Conservation (phyloP, 306 rosid genomes). For the Mucuna pruriens region DNA sequence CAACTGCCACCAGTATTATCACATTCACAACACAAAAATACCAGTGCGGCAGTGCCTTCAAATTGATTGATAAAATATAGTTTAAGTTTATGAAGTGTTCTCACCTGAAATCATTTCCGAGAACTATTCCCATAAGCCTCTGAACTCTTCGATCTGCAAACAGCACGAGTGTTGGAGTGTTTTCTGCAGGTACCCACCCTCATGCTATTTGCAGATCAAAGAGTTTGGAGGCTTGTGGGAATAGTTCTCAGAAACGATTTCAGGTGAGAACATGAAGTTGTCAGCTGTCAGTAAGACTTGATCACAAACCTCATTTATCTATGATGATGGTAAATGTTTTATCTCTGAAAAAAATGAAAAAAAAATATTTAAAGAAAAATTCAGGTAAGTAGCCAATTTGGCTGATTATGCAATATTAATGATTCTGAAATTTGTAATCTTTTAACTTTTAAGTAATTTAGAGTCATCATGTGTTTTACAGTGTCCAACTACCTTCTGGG, state of each 20-base stretch:
- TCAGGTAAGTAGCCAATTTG: slow-evolving; percentile 1
- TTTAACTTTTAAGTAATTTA: slow-evolving; percentile 25
- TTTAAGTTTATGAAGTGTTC: slow-evolving; percentile 16
- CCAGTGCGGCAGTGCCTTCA: slow-evolving; percentile 6
- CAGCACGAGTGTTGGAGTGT: too few species aligned
- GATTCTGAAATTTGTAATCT: neutral
- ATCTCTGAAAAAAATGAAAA: neutral
- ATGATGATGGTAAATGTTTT: slow-evolving; percentile 1
- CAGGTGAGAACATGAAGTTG: too few species aligned
- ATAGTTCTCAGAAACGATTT: too few species aligned
- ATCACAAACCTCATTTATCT: neutral
- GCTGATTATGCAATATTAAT: neutral
- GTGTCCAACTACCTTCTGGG: slow-evolving; percentile 73
- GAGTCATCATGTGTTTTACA: slow-evolving; percentile 50
- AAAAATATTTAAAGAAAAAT: slow-evolving; percentile 6
- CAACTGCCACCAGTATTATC: neutral
- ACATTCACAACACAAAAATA: neutral
- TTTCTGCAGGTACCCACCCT: too few species aligned
- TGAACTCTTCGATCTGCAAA: too few species aligned
- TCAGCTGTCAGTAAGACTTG: slow-evolving; percentile 19
- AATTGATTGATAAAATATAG: slow-evolving; percentile 24
- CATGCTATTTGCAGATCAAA: too few species aligned
- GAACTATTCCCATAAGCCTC: too few species aligned
- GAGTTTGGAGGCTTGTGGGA: too few species aligned
- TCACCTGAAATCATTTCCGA: too few species aligned